Percentiles rank a stretch among this genome's conserved stretches.
Evolutionary conservation across 1,284 basidiomycete genomes (phyloP).

Genomic region (Malassezia globosa): DNA sequence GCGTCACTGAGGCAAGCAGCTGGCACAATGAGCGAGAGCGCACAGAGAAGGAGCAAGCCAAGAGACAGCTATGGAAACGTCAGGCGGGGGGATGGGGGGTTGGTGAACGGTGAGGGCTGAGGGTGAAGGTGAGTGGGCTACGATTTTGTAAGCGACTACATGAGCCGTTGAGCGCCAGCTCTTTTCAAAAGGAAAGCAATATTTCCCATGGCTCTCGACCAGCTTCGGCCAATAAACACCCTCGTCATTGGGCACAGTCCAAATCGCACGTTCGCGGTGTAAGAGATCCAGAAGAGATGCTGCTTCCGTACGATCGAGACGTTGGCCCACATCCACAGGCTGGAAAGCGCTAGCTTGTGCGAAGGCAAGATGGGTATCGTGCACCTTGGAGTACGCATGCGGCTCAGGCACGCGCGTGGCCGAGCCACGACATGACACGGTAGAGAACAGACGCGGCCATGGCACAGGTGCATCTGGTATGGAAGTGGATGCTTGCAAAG

Average conservation of each 20-base stretch:
- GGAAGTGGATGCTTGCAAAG: conserved; percentile 13
- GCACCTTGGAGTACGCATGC: conserved; percentile 31
- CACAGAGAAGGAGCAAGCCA: too few species aligned
- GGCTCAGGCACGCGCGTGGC: conserved; percentile 20
- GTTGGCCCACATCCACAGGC: conserved; percentile 18
- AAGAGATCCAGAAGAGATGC: conserved; percentile 27
- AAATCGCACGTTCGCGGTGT: conserved; percentile 23
- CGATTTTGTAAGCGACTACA: too few species aligned
- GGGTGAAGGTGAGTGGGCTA: too few species aligned
- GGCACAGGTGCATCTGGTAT: conserved; percentile 9
- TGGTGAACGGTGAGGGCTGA: too few species aligned
- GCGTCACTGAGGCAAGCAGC: too few species aligned
- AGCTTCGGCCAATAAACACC: conserved; percentile 34
- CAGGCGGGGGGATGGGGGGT: too few species aligned
- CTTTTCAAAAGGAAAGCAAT: conserved; percentile 26
- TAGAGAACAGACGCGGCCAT: conserved; percentile 5
- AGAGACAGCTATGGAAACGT: too few species aligned
- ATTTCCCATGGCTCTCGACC: conserved; percentile 34
- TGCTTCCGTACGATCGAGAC: conserved; percentile 22
- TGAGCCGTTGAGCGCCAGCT: conserved; percentile 20
- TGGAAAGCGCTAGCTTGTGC: conserved; percentile 14
- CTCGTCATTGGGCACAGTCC: conserved; percentile 36
- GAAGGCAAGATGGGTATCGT: conserved; percentile 22
- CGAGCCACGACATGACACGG: conserved; percentile 4
- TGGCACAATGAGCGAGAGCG: too few species aligned